phyloP scores from a whole-genome alignment of 1,139 yeast genomes.

The Blastobotrys proliferans region DNA sequence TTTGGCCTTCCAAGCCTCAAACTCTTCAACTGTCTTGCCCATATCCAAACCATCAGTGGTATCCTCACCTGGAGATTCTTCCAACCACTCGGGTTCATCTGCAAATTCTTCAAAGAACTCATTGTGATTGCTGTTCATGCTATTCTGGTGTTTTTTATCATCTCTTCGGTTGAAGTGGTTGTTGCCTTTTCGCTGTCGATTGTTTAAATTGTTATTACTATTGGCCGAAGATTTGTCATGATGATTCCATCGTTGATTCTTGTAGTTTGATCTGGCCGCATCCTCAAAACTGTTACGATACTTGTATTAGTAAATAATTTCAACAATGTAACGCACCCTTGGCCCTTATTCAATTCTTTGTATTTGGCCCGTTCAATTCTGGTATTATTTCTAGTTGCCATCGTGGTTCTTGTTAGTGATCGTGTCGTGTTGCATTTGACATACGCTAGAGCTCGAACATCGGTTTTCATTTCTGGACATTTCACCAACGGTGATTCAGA shows the following conservation, averaged over 20 bases:
- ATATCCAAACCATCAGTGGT: slow-evolving; percentile 5
- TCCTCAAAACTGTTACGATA: not conserved
- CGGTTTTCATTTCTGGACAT: slow-evolving; percentile 16
- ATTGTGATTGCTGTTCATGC: slow-evolving; percentile 4
- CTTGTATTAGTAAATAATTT: too few relatives aligned
- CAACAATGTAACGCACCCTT: not conserved
- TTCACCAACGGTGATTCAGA: slow-evolving; percentile 23
- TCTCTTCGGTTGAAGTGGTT: slow-evolving; percentile 5
- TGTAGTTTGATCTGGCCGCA: not conserved
- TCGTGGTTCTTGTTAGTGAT: not conserved
- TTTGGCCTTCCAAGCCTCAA: slow-evolving; percentile 32
- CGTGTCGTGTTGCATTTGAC: slow-evolving; percentile 3
- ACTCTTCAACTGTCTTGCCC: slow-evolving; percentile 26
- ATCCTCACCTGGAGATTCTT: slow-evolving; percentile 12
- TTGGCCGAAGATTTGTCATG: slow-evolving; percentile 1
- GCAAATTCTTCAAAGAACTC: slow-evolving; percentile 5
- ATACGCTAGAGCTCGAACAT: slow-evolving; percentile 12
- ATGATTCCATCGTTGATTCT: not conserved
- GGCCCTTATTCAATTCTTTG: not conserved
- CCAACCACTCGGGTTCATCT: slow-evolving; percentile 21
- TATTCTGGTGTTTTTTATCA: slow-evolving; percentile 1
- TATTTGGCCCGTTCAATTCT: too few relatives aligned
- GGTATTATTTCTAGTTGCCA: not conserved
- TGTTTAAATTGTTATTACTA: slow-evolving; percentile 3
- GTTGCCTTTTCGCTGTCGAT: not conserved